Conservation (phyloP, 257 asterid genomes). For the Solanum appendiculatum region DNA sequence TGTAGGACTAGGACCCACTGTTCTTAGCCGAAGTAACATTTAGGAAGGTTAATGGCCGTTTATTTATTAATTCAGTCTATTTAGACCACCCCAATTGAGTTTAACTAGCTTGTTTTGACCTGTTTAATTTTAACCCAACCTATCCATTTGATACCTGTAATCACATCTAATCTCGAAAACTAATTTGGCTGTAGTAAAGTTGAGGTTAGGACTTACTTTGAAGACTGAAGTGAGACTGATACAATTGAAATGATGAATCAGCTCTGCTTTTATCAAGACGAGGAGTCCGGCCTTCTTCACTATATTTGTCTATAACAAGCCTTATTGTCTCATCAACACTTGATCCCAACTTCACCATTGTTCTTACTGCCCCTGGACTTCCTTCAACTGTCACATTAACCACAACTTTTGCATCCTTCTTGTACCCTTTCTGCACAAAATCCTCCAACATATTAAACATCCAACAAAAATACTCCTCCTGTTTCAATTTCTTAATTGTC, state of each 20-base stretch:
- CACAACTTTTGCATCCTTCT: conserved; percentile 62
- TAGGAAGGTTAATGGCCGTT: not conserved
- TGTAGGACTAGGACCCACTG: not conserved
- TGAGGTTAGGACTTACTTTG: conserved; percentile 35
- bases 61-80: not conserved
- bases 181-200: not conserved
- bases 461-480: too few species aligned
- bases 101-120: not conserved
- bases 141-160: not conserved
- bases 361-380: conserved; percentile 64
- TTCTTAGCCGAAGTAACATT: not conserved
- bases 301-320: conserved; percentile 38
- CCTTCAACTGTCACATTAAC: conserved; percentile 67
- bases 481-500: not conserved
- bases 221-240: conserved; percentile 63
- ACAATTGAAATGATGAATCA: conserved; percentile 38
- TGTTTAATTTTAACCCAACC: not conserved
- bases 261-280: conserved; percentile 24
- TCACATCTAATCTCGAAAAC: not conserved
- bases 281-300: conserved; percentile 67
- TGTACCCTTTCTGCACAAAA: conserved; percentile 18
- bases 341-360: conserved; percentile 63
- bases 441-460: not conserved
- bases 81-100: not conserved
- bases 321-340: conserved; percentile 50